Conservation (phyloP, 1,284 basidiomycete species). For the Marasmius tenuissimus region DNA sequence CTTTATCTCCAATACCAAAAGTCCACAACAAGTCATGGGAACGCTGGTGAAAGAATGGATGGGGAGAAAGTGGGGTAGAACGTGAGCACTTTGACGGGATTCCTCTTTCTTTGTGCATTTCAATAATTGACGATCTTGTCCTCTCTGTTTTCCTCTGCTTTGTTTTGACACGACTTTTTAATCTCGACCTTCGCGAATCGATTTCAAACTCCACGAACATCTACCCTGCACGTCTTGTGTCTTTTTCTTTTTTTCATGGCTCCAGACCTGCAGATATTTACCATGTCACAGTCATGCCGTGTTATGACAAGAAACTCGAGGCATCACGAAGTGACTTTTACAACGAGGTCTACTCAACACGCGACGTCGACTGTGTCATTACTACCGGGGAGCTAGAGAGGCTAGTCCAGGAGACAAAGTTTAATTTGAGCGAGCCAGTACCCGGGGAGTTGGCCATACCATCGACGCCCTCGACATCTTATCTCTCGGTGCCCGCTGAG, state of each 20-base stretch:
- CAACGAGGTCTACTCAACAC: conserved; percentile 72
- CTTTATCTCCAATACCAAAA: conserved; percentile 86
- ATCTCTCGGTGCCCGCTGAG: conserved; percentile 3
- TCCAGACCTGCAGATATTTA: conserved; percentile 82
- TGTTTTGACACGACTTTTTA: background rate
- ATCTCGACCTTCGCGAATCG: background rate
- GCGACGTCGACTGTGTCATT: conserved; percentile 97
- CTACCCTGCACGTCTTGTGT: background rate
- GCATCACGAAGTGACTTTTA: conserved; percentile 93
- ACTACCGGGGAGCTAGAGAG: conserved; percentile 95
- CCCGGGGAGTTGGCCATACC: conserved; percentile 41
- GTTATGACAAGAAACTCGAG: conserved; percentile 99
- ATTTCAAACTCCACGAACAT: background rate
- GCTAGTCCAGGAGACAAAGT: conserved; percentile 81
- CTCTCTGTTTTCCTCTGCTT: background rate
- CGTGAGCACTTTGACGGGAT: conserved; percentile 43
- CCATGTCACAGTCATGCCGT: conserved; percentile 98
- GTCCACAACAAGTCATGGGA: conserved; percentile 94
- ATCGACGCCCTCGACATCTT: conserved; percentile 4
- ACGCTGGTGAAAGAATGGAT: conserved; percentile 89
- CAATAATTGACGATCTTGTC: background rate
- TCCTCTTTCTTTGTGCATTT: background rate
- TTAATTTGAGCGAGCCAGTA: conserved; percentile 69
- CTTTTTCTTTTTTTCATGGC: background rate
- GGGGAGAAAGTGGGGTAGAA: conserved; percentile 59